Percentiles rank a stretch among this genome's conserved stretches.
Conservation (phyloP, 345 rosid genomes). For the Moricandia arvensis region DNA sequence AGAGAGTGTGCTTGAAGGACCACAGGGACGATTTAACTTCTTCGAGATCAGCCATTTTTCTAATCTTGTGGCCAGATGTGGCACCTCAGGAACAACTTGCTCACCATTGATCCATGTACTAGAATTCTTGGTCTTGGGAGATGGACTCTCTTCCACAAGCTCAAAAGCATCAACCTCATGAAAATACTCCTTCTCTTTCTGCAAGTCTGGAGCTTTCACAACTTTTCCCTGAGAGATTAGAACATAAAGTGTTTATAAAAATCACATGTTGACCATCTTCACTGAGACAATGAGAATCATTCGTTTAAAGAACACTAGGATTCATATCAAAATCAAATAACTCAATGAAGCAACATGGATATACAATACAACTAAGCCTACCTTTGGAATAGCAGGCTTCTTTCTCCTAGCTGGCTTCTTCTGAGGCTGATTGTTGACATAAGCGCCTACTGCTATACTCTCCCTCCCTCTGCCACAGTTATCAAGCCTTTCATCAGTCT, state of each 20-base stretch:
- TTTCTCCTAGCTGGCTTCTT: conserved; percentile 58
- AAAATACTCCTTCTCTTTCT: conserved; percentile 76
- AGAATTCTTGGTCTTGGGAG: conserved; percentile 75
- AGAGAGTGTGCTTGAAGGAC: conserved; percentile 73
- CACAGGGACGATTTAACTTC: conserved; percentile 51
- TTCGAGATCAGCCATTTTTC: conserved; percentile 72
- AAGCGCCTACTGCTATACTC: conserved; percentile 73
- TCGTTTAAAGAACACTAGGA: background rate
- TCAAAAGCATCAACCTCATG: conserved; percentile 89
- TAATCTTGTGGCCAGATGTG: conserved; percentile 63
- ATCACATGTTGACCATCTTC: background rate
- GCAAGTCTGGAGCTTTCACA: conserved; percentile 51
- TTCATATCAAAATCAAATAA: background rate
- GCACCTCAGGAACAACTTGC: conserved; percentile 46
- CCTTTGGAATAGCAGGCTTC: conserved; percentile 73
- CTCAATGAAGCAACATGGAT: background rate
- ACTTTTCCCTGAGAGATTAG: conserved; percentile 50
- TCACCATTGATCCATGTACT: conserved; percentile 62
- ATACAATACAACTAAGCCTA: conserved; percentile 15
- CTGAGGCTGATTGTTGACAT: conserved; percentile 47
- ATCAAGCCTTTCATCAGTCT: background rate
- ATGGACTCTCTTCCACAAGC: conserved; percentile 94
- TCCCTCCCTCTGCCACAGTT: conserved; percentile 64
- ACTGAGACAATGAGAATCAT: background rate
- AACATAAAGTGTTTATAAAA: background rate